Evolutionary conservation across 371 early-diverging fungal genomes (phyloP), one percentile per base, ranked within the genome.

Genomic region (Mortierella sp.): DNA sequence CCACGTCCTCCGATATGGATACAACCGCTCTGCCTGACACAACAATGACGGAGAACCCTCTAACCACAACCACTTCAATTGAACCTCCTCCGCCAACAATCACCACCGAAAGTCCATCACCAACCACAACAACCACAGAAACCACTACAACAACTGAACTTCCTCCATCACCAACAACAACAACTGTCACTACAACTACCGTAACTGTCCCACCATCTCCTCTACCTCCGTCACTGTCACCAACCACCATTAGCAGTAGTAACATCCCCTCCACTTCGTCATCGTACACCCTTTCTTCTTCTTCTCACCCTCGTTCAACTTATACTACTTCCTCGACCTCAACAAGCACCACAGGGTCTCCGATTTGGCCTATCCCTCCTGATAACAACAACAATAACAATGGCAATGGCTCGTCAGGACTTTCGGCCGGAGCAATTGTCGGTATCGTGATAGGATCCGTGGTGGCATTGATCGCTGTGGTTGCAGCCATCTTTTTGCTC

Each of bases 401-500:
- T 16, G n/a, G 16, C n/a, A n/a, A 19, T 14, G 21, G 53, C 24
- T 21, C 53, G 10, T 46, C 45, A 0, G 60, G 59, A 0, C 41
- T 74, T 6, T 68, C 76, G 3, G 57, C 51, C 0, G 69, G 76
- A 28, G 68, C 59, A 0, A 68, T 74, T 39, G 51, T 54, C 40
- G 76, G 76, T 19, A 68, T 74, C 24, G 65, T 63, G 14, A 4
- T 67, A 14, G 76, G 46, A 17, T 48, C 31, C 7, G 3, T 68
- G 3, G 22, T 64, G 14, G 57, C 46, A 37, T 5, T 73, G 34
- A 44, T 67, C n/a, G 67, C 60, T 0, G 59, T 39, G 2, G 5
- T 71, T 17, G 45, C 59, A 10, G 61, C 50, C 21, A 34, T 50
- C 6, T 64, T 74, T 3, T 7, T 74, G 39, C n/a, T 67, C 47